Percentiles rank a stretch among this genome's conserved stretches.
Evolutionary conservation across 805 yeast species (phyloP).

Genomic region (Starmerella lactis-condensi): DNA sequence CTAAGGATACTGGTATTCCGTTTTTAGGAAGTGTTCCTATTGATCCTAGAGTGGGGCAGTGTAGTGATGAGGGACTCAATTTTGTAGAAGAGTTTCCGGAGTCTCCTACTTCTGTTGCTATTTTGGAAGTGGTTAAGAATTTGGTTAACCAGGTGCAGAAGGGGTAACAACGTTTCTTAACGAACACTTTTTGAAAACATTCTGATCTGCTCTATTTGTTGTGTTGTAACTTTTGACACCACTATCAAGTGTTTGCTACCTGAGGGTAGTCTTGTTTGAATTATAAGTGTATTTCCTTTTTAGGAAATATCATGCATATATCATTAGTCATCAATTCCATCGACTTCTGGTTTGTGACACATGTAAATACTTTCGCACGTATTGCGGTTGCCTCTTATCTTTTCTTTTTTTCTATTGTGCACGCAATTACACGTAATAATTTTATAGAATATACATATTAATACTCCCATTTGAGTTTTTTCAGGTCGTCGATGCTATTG

Average conservation of each 20-base stretch:
- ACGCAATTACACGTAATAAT: too few relatives aligned
- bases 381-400: too few relatives aligned
- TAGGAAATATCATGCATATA: too few relatives aligned
- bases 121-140: slow-evolving; percentile 49
- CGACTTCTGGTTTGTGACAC: neutral
- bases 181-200: too few relatives aligned
- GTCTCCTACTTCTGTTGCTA: slow-evolving; percentile 80
- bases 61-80: slow-evolving; percentile 73
- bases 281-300: too few relatives aligned
- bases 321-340: neutral
- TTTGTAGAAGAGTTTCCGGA: slow-evolving; percentile 67
- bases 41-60: slow-evolving; percentile 81
- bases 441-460: slow-evolving; percentile 3
- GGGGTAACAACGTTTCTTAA: too few relatives aligned
- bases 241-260: too few relatives aligned
- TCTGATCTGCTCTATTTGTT: too few relatives aligned
- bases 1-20: slow-evolving; percentile 57
- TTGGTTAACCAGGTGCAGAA: slow-evolving; percentile 13
- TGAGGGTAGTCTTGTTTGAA: too few relatives aligned
- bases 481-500: neutral
- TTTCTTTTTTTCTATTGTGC: too few relatives aligned
- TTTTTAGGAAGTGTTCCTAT: slow-evolving; percentile 86
- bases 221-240: too few relatives aligned
- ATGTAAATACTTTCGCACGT: too few relatives aligned
- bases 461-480: slow-evolving; percentile 7